Conservation (phyloP, 805 yeast species). For the Candida caryicola region DNA sequence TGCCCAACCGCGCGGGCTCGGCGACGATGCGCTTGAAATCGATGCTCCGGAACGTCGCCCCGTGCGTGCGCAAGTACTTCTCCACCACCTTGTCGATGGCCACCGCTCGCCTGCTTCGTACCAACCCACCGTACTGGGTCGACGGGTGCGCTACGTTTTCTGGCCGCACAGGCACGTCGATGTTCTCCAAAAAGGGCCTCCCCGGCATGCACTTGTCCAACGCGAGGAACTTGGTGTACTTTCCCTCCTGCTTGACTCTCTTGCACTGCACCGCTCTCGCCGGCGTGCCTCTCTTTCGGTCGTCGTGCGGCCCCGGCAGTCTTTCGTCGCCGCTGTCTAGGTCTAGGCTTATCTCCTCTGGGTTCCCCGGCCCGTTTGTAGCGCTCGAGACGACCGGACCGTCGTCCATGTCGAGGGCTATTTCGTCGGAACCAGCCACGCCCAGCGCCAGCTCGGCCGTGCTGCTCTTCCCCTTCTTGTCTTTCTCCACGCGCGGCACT, state of each 20-base stretch:
- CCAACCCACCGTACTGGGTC: conserved; percentile 13
- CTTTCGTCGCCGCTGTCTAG: conserved; percentile 16
- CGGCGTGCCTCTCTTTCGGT: not conserved
- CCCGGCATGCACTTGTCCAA: conserved; percentile 79
- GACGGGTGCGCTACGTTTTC: conserved; percentile 15
- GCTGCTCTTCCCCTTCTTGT: conserved; percentile 7
- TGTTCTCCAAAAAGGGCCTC: conserved; percentile 54
- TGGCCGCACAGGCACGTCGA: conserved; percentile 39
- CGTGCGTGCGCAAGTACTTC: conserved; percentile 14
- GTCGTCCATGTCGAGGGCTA: conserved; percentile 23
- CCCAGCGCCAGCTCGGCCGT: conserved; percentile 20
- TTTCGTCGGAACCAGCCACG: conserved; percentile 24
- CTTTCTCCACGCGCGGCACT: conserved; percentile 13
- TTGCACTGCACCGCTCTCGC: not conserved
- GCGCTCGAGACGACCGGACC: too few species aligned
- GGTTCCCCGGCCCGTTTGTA: not conserved
- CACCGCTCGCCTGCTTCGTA: conserved; percentile 30
- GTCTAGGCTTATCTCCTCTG: not conserved
- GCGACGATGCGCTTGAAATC: conserved; percentile 12
- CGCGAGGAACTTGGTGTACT: conserved; percentile 59
- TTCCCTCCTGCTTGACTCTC: not conserved
- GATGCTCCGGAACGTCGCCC: conserved; percentile 13
- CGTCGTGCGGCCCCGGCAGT: conserved; percentile 19
- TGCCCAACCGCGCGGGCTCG: conserved; percentile 10
- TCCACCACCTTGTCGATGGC: conserved; percentile 38